Evolutionary conservation across 2,329 filamentous ascomycete species (phyloP), one percentile per base, ranked within the genome.

Genomic region (Scedosporium apiospermum): DNA sequence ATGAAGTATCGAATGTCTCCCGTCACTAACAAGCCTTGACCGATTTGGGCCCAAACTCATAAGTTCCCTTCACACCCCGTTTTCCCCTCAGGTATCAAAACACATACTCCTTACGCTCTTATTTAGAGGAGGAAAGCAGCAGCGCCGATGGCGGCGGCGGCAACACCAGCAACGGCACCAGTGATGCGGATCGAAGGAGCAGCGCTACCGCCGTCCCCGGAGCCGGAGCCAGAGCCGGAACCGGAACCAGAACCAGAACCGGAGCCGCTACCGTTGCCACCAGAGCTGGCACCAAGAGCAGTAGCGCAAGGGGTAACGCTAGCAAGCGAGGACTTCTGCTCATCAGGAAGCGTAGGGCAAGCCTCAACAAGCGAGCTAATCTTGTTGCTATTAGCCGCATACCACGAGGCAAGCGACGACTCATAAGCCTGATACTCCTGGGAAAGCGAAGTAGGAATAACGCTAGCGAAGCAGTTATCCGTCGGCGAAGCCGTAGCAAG

Each of bases 401-500:
- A 71, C 74, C 75, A 77, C 2, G 66, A 68, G 9, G 65, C 21
- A 41, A 72, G 62, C 64, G 70, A 62, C 59, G 66, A 67, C 66
- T 66, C 70, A 70, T 75, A 76, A 64, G 66, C 68, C 26, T 66
- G 64, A 68, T 71, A 75, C 51, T 72, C 66, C 34, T 63, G 66
- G 66, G 65, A 69, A 42, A 76, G 69, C 66, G 67, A 69, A 23
- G 65, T 46, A n/a, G 75, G 72, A 34, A 66, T 58, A 6, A 69
- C 63, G 62, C 63, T 69, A 68, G 72, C 69, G 65, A 63, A 21
- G 72, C 74, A 76, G 3, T 68, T 65, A 69, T 75, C 69, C 60
- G 70, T 69, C 61, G 67, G 66, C 5, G 69, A 65, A 65, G 71
- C 61, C 7, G 65, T 62, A 9, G 57, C 57, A 30, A 67, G 41